Percentiles rank a stretch among this genome's conserved stretches.
Conservation (phyloP, 176 grass and related monocot species). For the Oryza australiensis region DNA sequence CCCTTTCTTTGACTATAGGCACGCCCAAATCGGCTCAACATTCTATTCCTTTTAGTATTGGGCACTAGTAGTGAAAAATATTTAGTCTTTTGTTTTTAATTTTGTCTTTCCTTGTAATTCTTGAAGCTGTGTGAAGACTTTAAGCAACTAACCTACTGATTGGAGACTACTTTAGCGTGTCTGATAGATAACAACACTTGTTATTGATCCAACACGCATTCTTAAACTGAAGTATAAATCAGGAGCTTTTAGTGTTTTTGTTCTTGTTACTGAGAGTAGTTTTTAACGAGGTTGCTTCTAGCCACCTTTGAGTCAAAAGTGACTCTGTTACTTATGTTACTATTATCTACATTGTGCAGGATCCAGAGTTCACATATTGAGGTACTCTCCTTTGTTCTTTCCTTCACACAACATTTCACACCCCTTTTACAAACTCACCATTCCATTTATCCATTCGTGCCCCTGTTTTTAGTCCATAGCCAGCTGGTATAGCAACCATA, state of each 20-base stretch:
- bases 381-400: background rate
- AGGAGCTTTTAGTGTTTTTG: background rate
- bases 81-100: no score
- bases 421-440: background rate
- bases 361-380: background rate
- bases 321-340: background rate
- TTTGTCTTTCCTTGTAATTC: no score
- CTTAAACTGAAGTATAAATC: background rate
- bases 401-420: background rate
- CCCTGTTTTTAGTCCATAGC: slow-evolving; percentile 8
- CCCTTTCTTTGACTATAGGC: no score
- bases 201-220: background rate
- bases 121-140: no score
- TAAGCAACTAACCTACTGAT: no score
- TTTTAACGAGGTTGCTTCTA: background rate
- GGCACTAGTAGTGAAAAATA: no score
- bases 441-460: background rate
- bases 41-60: no score
- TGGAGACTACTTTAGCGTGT: background rate
- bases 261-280: background rate
- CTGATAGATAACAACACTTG: no score
- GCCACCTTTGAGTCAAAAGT: background rate
- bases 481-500: slow-evolving; percentile 31
- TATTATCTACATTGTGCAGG: slow-evolving; percentile 2
- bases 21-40: no score